Conservation (phyloP, 192 early-diverging fungal genomes). For the Coemansia sp. region DNA sequence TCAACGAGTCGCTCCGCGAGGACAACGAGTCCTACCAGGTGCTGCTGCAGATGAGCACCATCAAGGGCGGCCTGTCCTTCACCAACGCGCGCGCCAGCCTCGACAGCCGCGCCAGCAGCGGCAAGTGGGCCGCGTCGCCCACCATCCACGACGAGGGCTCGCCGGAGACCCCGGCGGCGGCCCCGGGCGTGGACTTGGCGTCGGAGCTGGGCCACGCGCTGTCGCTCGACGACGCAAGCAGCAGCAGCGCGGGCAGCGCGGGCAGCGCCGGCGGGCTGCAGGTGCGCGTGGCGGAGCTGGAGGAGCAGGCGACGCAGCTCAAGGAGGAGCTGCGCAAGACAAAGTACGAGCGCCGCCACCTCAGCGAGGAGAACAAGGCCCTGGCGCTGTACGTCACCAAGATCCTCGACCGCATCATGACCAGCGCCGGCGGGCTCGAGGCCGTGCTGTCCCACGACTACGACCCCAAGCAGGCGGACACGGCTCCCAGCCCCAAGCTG, state of each 20-base stretch:
- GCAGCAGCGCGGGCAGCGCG: too few species aligned
- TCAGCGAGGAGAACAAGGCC: slow-evolving; percentile 67
- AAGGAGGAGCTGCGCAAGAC: slow-evolving; percentile 52
- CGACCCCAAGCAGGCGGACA: slow-evolving; percentile 19
- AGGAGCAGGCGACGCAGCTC: slow-evolving; percentile 43
- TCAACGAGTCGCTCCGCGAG: slow-evolving; percentile 70
- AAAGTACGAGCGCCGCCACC: slow-evolving; percentile 58
- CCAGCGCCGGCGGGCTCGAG: slow-evolving; percentile 53
- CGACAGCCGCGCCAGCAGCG: slow-evolving; percentile 47
- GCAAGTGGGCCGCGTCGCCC: slow-evolving; percentile 23
- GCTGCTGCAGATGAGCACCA: slow-evolving; percentile 75
- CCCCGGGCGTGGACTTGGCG: slow-evolving; percentile 36
- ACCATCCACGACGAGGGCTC: slow-evolving; percentile 13
- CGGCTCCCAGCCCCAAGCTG: too few species aligned
- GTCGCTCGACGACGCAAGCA: slow-evolving; percentile 5
- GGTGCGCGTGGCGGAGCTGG: slow-evolving; percentile 26
- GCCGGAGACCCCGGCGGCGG: neutral
- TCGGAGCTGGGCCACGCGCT: slow-evolving; percentile 46
- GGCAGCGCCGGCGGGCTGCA: slow-evolving; percentile 4
- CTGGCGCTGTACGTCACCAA: slow-evolving; percentile 73
- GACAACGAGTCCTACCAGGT: slow-evolving; percentile 82
- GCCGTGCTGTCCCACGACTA: slow-evolving; percentile 52
- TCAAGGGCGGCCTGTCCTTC: slow-evolving; percentile 72
- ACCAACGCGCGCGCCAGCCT: slow-evolving; percentile 39
- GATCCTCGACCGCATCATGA: slow-evolving; percentile 71